These are phyloP conservation scores for Phytophthora idaei DNA, from an alignment of 352 stramenopile species.

Conservation along the genomic window DNA sequence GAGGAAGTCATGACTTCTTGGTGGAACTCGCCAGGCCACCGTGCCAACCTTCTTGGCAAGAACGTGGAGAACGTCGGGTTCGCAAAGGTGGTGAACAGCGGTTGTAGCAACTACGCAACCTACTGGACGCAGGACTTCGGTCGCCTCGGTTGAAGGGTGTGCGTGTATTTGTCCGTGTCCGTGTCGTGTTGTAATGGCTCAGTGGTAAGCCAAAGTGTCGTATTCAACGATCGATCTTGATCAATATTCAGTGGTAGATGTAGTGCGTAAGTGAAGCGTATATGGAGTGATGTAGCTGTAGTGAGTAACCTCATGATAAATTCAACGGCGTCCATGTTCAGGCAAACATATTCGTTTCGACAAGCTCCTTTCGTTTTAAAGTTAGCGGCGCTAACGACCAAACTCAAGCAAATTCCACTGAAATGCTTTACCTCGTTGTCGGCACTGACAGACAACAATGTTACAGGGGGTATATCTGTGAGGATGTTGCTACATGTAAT, in stretches of 20 bases:
- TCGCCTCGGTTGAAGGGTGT: constrained; percentile 12
- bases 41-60: constrained; percentile 49
- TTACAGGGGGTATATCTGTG: no score
- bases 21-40: constrained; percentile 57
- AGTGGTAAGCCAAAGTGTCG: constrained; percentile 15
- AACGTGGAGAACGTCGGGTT: constrained; percentile 40
- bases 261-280: constrained; percentile 3
- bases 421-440: no score
- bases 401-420: no score
- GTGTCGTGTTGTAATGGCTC: constrained; percentile 17
- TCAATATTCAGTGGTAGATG: constrained; percentile 12
- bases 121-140: constrained; percentile 54
- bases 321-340: constrained; percentile 5
- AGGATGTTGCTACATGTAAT: no score
- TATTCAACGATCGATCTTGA: constrained; percentile 3
- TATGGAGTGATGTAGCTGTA: constrained; percentile 3
- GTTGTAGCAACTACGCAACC: constrained; percentile 28
- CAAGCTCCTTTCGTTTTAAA: background rate
- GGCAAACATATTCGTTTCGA: background rate
- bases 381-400: background rate
- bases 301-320: constrained; percentile 7
- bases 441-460: no score
- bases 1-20: constrained; percentile 52
- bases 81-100: constrained; percentile 34
- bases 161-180: constrained; percentile 8